Evolutionary conservation across 306 rosid species (phyloP), one percentile per base, ranked within the genome.

Genomic region (Herpetospermum pedunculosum): DNA sequence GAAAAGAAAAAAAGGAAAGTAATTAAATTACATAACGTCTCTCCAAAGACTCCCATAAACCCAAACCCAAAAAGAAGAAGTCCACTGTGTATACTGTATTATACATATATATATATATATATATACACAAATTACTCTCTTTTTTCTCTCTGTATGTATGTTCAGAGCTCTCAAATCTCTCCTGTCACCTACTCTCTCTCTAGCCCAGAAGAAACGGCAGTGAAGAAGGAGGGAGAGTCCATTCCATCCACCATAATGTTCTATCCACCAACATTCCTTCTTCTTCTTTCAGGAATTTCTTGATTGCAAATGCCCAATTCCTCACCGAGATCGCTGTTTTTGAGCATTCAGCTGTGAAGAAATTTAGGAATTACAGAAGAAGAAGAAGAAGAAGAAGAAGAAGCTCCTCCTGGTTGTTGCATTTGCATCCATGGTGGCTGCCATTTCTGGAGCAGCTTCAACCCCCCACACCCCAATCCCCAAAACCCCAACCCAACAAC

Each of bases 401-500:
- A 46, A 15, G 53, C 21, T 48, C n/a, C n/a, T n/a, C n/a, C n/a
- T 52, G 62, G 32, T 63, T 30, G 15, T 18, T 12, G 16, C n/a
- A n/a, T n/a, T 75, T 82, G 72, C 80, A 91, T 80, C 74, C 55
- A 89, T 93, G 99, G 97, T 92, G 87, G 99, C 96, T 79, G 96
- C 96, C 83, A 83, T 95, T 89, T 85, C 96, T 15, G 92, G 80
- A 87, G 86, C 87, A 77, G 77, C 88, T 78, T 71, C 90, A 18
- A 54, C 80, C 21, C 46, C n/a, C n/a, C n/a, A 76, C 77, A 82
- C 81, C 48, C 70, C 81, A 25, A 83, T 78, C 81, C 70, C 81
- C 38, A 86, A 84, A 73, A 4, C 82, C 21, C 70, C 78, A 13
- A 25, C 87, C 5, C 72, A 46, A 9, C 79, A 44, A 13, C 79